These are phyloP conservation scores for Fagus sylvatica DNA, from an alignment of 306 rosid species.

Conservation along the genomic window DNA sequence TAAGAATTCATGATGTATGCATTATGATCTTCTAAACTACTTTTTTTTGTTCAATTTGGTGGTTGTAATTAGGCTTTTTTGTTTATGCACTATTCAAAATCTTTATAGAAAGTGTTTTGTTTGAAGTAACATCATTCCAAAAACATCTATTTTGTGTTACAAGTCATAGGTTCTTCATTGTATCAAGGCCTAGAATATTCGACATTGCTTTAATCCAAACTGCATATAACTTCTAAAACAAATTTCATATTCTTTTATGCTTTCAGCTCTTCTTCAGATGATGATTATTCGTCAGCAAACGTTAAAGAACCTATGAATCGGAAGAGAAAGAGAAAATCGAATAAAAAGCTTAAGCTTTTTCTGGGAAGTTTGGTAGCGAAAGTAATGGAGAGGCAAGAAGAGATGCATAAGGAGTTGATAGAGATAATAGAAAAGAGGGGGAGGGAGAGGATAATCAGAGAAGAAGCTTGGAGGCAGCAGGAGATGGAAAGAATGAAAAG, in stretches of 20 bases:
- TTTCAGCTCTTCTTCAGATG: constrained; percentile 55
- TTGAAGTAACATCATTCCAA: not conserved
- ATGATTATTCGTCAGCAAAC: constrained; percentile 25
- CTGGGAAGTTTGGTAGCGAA: constrained; percentile 52
- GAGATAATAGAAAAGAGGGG: constrained; percentile 70
- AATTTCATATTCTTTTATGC: constrained; percentile 17
- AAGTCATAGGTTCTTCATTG: not conserved
- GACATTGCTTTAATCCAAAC: not conserved
- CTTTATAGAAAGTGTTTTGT: not conserved
- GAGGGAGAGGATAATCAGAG: constrained; percentile 65
- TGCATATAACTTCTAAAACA: not conserved
- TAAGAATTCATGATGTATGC: too few relatives aligned
- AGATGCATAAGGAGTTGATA: constrained; percentile 68
- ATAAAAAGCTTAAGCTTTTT: constrained; percentile 49
- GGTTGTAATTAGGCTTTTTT: too few relatives aligned
- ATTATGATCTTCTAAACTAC: too few relatives aligned
- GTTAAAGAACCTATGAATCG: constrained; percentile 21
- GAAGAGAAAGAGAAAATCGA: constrained; percentile 51
- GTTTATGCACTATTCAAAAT: not conserved
- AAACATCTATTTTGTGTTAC: not conserved
- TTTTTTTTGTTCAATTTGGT: too few relatives aligned
- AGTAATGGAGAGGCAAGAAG: constrained; percentile 81
- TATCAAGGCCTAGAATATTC: not conserved
- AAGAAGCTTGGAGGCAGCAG: constrained; percentile 77
- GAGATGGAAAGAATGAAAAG: constrained; percentile 62